Conservation (phyloP, 1,284 basidiomycete genomes). For the Rhodotorula glutinis region DNA sequence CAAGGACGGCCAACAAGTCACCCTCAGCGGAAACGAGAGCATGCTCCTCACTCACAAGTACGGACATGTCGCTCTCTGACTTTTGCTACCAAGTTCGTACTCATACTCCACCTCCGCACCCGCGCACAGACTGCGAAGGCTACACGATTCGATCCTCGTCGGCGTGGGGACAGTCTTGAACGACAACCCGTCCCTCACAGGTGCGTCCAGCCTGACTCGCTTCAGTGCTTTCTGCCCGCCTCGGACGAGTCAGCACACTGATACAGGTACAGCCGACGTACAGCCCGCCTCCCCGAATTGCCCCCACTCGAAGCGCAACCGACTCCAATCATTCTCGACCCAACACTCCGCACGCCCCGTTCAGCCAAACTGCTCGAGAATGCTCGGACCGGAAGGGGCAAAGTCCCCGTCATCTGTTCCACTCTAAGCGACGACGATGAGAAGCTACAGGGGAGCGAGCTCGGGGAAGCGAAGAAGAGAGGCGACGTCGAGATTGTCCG, state of each 20-base stretch:
- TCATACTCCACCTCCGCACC: background rate
- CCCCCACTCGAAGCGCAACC: slow-evolving; percentile 54
- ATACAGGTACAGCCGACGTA: background rate
- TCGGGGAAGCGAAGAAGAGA: slow-evolving; percentile 42
- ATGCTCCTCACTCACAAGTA: slow-evolving; percentile 94
- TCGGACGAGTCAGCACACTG: no score
- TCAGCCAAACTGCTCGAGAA: slow-evolving; percentile 73
- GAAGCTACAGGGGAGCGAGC: slow-evolving; percentile 10
- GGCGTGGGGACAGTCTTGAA: slow-evolving; percentile 86
- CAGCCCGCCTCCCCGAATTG: slow-evolving; percentile 50
- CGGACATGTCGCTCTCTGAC: slow-evolving; percentile 26
- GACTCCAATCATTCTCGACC: slow-evolving; percentile 80
- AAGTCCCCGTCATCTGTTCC: slow-evolving; percentile 55
- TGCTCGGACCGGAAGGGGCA: slow-evolving; percentile 59
- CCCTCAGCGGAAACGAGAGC: slow-evolving; percentile 79
- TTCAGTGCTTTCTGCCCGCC: no score
- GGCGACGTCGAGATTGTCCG: slow-evolving; percentile 56
- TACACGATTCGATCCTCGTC: slow-evolving; percentile 89
- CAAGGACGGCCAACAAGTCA: slow-evolving; percentile 66
- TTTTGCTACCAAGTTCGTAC: background rate
- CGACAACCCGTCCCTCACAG: slow-evolving; percentile 89
- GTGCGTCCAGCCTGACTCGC: slow-evolving; percentile 53
- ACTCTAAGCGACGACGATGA: slow-evolving; percentile 20
- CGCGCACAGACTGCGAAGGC: slow-evolving; percentile 50
- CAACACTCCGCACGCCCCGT: slow-evolving; percentile 63